Evolutionary conservation across 352 stramenopile species (phyloP).

Genomic region (Pythium coloratum): DNA sequence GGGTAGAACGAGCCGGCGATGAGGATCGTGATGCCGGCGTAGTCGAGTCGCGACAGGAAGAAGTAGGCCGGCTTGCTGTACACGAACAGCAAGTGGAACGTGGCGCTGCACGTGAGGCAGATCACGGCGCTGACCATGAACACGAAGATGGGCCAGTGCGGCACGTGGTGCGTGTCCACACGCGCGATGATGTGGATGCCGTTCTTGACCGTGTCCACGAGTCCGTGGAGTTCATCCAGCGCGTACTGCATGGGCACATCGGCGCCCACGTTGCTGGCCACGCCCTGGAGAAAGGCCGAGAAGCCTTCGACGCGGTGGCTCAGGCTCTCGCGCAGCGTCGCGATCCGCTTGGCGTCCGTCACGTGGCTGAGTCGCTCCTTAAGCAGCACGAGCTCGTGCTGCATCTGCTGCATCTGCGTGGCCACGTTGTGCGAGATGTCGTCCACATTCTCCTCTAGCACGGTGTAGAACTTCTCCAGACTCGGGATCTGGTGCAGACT

Average conservation of each 20-base stretch:
- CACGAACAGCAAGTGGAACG: constrained; percentile 86
- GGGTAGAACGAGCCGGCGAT: constrained; percentile 87
- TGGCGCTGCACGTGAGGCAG: constrained; percentile 79
- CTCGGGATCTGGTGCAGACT: constrained; percentile 83
- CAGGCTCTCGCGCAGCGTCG: constrained; percentile 55
- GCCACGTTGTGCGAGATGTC: constrained; percentile 65
- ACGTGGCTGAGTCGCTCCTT: constrained; percentile 52
- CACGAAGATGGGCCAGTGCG: constrained; percentile 83
- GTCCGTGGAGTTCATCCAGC: constrained; percentile 67
- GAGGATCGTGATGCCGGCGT: constrained; percentile 85
- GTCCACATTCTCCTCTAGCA: constrained; percentile 73
- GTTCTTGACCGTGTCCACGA: constrained; percentile 79
- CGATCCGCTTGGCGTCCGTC: constrained; percentile 56
- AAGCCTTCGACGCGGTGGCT: constrained; percentile 62
- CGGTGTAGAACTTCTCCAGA: constrained; percentile 72
- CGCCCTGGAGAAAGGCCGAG: constrained; percentile 64
- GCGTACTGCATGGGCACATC: constrained; percentile 77
- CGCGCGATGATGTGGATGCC: constrained; percentile 73
- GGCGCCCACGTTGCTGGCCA: constrained; percentile 70
- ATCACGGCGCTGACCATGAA: constrained; percentile 85
- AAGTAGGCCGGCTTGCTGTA: constrained; percentile 72
- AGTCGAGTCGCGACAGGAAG: constrained; percentile 81
- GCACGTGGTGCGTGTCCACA: constrained; percentile 69
- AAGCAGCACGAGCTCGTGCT: constrained; percentile 56
- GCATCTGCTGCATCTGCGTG: constrained; percentile 67